Evolutionary conservation across 805 yeast genomes (phyloP).

Genomic region (Metschnikowia aberdeeniae): DNA sequence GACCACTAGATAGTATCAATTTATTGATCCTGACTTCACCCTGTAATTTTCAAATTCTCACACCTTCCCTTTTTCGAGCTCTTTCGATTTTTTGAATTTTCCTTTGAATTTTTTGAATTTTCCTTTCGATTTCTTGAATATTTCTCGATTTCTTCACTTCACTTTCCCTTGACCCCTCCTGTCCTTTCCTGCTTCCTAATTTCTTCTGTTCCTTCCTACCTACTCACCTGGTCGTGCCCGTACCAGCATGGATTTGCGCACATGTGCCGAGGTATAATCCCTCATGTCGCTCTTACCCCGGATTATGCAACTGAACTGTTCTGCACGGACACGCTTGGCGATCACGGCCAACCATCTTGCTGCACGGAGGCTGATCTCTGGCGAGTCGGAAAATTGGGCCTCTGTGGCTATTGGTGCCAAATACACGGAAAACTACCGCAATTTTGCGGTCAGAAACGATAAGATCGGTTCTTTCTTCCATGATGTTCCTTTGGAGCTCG

Average conservation of each 20-base stretch:
- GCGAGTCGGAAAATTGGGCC: neutral
- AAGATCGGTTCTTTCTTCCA: slow-evolving; percentile 63
- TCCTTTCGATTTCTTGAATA: too few relatives aligned
- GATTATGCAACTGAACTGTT: neutral
- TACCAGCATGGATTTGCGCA: neutral
- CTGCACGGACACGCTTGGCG: slow-evolving; percentile 10
- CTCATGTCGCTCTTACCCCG: slow-evolving; percentile 2
- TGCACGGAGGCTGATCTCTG: neutral
- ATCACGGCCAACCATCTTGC: slow-evolving; percentile 11
- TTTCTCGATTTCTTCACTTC: neutral
- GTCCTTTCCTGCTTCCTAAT: neutral
- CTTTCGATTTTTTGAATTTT: too few relatives aligned
- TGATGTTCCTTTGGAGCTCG: slow-evolving; percentile 58
- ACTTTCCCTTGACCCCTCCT: neutral
- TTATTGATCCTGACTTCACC: too few relatives aligned
- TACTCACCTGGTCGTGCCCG: neutral
- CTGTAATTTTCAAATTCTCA: too few relatives aligned
- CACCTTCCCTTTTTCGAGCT: too few relatives aligned
- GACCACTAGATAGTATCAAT: neutral
- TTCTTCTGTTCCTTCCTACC: too few relatives aligned
- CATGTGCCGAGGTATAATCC: slow-evolving; percentile 1
- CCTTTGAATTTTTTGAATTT: neutral
- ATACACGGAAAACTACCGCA: slow-evolving; percentile 35
- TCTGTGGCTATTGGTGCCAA: slow-evolving; percentile 27
- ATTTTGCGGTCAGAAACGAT: slow-evolving; percentile 39